These are phyloP conservation scores for Gnomoniopsis smithogilvyi DNA, from an alignment of 2,329 filamentous ascomycete species.

Conservation along the genomic window DNA sequence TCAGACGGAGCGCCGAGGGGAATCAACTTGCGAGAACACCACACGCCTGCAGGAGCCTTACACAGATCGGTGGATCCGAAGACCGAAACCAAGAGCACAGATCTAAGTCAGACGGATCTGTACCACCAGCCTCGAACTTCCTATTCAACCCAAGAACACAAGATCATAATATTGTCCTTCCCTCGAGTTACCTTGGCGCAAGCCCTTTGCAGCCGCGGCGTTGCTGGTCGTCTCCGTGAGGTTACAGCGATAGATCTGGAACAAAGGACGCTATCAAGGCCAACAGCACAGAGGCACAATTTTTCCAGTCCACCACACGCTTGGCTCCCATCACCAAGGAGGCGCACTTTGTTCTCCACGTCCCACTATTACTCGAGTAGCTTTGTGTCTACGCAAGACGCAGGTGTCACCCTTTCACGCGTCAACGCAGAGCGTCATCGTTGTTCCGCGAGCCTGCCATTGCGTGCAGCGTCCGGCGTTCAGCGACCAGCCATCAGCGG, in stretches of 20 bases:
- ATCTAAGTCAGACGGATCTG: background rate
- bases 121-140: background rate
- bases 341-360: background rate
- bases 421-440: background rate
- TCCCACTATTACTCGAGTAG: background rate
- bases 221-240: background rate
- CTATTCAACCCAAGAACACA: background rate
- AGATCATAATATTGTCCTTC: background rate
- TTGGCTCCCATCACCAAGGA: background rate
- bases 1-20: too few species aligned
- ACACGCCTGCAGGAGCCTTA: too few species aligned
- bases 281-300: background rate
- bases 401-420: background rate
- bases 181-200: background rate
- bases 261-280: background rate
- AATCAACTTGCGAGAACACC: too few species aligned
- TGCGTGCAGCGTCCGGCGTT: background rate
- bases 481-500: too few species aligned
- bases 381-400: background rate
- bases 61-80: background rate
- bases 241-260: background rate
- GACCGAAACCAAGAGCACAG: background rate
- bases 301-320: too few species aligned
- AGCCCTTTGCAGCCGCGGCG: conserved; percentile 2
- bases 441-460: background rate